Base-by-base conservation (phyloP, 139 green algal species). In the Chlamydomonas sp. region DNA sequence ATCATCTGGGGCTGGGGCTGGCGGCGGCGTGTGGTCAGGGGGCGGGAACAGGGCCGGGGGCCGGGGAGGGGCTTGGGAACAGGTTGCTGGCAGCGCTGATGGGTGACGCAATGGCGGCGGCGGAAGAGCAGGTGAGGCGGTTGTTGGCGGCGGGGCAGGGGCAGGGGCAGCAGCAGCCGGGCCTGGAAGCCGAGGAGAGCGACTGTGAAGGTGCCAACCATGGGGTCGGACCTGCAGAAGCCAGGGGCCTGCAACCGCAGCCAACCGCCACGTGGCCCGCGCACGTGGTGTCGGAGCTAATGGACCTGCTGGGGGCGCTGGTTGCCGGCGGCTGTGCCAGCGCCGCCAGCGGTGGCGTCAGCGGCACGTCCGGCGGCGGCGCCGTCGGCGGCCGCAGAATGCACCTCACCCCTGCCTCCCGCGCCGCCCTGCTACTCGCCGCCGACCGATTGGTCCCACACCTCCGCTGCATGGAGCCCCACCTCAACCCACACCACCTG, bases 271-370 rank as follows among this genome's bases (percentile, higher is more conserved):
- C 63, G 15, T 63, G 15, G 79, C 4, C 16, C 0, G 71, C 61
- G 18, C 71, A 79, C 10, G 59, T 31, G n/a, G 3, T 86, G 62
- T n/a, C 60, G 4, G 73, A 72, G 14, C 31, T 87, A 4, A 10
- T 67, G 61, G 14, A 1, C 12, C 83, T 87, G 62, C n/a, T 87
- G 10, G 62, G 17, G 31, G 83, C 83, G n/a, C 73, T 87, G n/a
- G 83, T 80, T 61, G 71, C 72, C 3, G 82, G 12, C 1, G 79
- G 74, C 31, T 49, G 31, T 49, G 31, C 31, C 31, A 49, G 31
- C 31, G 31, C 31, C 31, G 31, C 31, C 31, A 49, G 66, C 58
- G 80, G 66, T 14, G 82, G 9, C 61, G 71, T 9, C 71, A 73
- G 66, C 58, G 16, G 5, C 57, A 18, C 49, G 2, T n/a, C 66